These are phyloP conservation scores for Vachellia collinsii DNA, from an alignment of 306 rosid genomes.

Conservation along the genomic window DNA sequence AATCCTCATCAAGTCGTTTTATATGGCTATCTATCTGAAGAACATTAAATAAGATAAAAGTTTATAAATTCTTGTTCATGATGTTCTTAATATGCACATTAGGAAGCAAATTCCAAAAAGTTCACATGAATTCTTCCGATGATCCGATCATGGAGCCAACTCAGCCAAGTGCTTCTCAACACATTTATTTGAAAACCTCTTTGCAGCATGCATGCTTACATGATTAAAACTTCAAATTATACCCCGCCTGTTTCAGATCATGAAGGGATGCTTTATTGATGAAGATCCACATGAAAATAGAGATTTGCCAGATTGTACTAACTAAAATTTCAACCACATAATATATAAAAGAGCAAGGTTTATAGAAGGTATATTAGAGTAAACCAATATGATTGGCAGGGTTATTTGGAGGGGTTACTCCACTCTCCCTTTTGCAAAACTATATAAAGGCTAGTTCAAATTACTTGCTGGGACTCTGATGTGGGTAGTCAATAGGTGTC, in stretches of 20 bases:
- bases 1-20: slow-evolving; percentile 94
- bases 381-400: neutral
- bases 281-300: slow-evolving; percentile 5
- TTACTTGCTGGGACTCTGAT: neutral
- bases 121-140: neutral
- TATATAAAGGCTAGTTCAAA: neutral
- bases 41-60: slow-evolving; percentile 42
- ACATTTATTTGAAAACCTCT: neutral
- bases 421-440: neutral
- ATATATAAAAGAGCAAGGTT: neutral
- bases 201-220: neutral
- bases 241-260: slow-evolving; percentile 16
- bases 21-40: slow-evolving; percentile 93
- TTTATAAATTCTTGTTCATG: slow-evolving; percentile 28
- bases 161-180: slow-evolving; percentile 8
- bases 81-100: slow-evolving; percentile 27
- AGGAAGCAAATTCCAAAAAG: slow-evolving; percentile 25
- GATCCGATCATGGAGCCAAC: neutral
- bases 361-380: neutral
- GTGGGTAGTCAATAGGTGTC: neutral
- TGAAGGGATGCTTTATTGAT: neutral
- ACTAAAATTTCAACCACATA: slow-evolving; percentile 18
- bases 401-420: neutral
- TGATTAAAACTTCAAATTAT: slow-evolving; percentile 14
- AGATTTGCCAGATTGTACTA: neutral